Percentiles rank a stretch among this genome's conserved stretches.
These are phyloP conservation scores for Ganoderma resinaceum DNA, from an alignment of 1,284 basidiomycete species.

Conservation along the genomic window DNA sequence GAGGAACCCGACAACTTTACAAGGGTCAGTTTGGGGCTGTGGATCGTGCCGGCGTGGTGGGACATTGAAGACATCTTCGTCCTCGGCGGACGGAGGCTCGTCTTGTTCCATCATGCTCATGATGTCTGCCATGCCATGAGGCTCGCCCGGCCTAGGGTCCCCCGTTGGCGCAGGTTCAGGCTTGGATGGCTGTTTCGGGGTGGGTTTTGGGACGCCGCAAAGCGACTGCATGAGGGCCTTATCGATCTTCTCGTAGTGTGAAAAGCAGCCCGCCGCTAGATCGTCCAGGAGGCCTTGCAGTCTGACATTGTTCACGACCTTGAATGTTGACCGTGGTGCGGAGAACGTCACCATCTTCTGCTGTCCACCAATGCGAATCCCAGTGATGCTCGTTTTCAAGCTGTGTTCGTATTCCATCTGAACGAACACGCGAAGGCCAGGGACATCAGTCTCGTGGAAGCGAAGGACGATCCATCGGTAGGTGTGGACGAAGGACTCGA, in stretches of 20 bases:
- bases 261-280: background rate
- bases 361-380: background rate
- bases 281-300: background rate
- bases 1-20: background rate
- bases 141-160: background rate
- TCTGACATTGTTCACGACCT: background rate
- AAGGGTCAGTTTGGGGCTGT: background rate
- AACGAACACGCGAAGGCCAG: background rate
- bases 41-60: background rate
- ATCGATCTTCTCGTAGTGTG: background rate
- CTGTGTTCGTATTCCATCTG: background rate
- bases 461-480: slow-evolving; percentile 3
- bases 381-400: background rate
- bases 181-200: background rate
- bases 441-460: background rate
- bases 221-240: background rate
- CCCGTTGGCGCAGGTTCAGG: background rate
- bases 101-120: background rate
- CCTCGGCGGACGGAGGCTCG: background rate
- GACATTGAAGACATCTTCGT: background rate
- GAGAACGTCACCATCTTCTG: background rate
- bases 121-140: background rate
- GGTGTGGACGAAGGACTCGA: slow-evolving; percentile 17
- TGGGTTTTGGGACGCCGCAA: background rate
- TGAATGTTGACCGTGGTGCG: background rate